phyloP scores from a whole-genome alignment of 371 early-diverging fungal species.

The Sporodiniella umbellata region DNA sequence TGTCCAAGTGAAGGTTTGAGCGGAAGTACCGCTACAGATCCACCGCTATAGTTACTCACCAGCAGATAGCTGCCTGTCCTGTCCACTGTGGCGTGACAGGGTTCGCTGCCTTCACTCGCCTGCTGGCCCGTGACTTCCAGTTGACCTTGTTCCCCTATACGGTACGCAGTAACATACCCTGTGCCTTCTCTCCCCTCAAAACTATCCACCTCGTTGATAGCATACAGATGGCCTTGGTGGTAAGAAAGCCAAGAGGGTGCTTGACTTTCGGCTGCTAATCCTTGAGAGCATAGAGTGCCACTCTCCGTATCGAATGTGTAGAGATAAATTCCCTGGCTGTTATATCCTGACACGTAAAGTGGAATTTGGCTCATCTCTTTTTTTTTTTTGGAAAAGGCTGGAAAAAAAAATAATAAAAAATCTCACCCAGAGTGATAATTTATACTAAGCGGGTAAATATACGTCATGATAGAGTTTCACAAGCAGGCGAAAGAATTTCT shows the following conservation, averaged over 20 bases:
- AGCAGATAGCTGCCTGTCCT: conserved; percentile 16
- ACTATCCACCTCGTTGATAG: conserved; percentile 27
- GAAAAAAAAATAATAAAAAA: background rate
- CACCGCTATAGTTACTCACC: conserved; percentile 42
- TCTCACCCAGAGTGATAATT: background rate
- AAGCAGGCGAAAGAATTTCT: background rate
- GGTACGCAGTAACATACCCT: conserved; percentile 32
- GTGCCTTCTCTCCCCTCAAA: conserved; percentile 19
- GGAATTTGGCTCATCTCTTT: background rate
- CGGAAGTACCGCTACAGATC: conserved; percentile 23
- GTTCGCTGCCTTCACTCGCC: conserved; percentile 29
- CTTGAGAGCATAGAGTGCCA: conserved; percentile 21
- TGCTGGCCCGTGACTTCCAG: conserved; percentile 21
- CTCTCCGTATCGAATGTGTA: conserved; percentile 27
- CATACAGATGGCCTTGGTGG: conserved; percentile 23
- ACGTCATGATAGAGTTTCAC: background rate
- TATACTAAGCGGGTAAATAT: background rate
- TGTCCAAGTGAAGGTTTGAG: conserved; percentile 13
- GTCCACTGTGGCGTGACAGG: conserved; percentile 30
- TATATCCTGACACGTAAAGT: conserved; percentile 45
- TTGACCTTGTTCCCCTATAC: conserved; percentile 18
- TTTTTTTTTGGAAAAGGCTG: background rate
- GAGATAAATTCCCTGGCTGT: conserved; percentile 34
- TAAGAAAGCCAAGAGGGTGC: conserved; percentile 32
- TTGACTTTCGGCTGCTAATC: conserved; percentile 20